Base-by-base conservation (phyloP, 2,329 filamentous ascomycete species). In the Sarocladium brachiariae region DNA sequence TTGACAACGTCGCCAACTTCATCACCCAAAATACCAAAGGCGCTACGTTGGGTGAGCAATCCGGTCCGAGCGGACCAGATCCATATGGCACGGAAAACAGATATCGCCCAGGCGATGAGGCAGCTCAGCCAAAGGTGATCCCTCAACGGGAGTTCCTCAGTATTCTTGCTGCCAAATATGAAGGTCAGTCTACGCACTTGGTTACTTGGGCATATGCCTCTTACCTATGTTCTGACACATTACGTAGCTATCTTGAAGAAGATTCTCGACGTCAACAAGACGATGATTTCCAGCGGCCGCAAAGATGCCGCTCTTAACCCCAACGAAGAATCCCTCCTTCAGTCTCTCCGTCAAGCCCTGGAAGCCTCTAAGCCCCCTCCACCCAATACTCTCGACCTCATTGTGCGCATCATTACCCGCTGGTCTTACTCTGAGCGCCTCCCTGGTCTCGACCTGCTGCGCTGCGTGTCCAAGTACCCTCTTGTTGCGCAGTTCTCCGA, bases 1-100 rank as follows among this genome's bases (percentile, higher is more conserved):
- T 96, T 13, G 92, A 97, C 58, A 88, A 90, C 63, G 90, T 96
- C 14, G 89, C 83, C 6, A 87, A 93, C 57, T 97, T 96, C 67
- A 96, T 99, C 58, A 80, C 87, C 9, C 78, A 86, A 51, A 97
- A 97, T 62, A 95, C 91, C 1, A 82, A 92, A 68, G 91, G 90
- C 3, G 86, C 89, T 7, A 89, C 84, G 1, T 70, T 96, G n/a
- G 89, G 89, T 1, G 78, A 84, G 57, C 64, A 73, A 14, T 70
- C 76, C 45, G 72, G 65, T 7, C 64, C 73, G 2, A 66, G 71
- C 14, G 77, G 76, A 1, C 72, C 80, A 30, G 88, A 95, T 66
- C 85, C 89, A 0, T 89, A 83, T 72, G 89, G 89, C 6, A 83
- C 83, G 16, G 89, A 92, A 57, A 80, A 82, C 50, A 77, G 88